Base-by-base conservation (phyloP, 306 rosid species). In the Crotalaria pallida region DNA sequence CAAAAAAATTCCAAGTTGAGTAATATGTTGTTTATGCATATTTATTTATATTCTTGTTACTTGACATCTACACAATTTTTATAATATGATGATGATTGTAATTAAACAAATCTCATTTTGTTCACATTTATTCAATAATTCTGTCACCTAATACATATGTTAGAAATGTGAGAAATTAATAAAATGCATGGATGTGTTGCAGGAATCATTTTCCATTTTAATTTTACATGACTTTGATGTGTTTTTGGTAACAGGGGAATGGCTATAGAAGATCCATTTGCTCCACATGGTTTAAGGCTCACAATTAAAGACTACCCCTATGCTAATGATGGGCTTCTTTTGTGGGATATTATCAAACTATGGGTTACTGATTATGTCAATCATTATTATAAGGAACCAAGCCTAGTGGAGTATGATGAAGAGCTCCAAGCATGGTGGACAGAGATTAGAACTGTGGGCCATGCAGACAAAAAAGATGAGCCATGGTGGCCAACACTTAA, bases 361-460 rank as follows among this genome's bases (percentile, higher is more conserved):
- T 91, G 97, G 97, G 86, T 84, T 16, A 71, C 80, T 12, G 90
- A 88, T 34, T 88, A 84, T 34, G 90, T 91, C n/a, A 80, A 58
- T 29, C 79, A 81, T 75, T 88, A 84, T 26, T 91, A 84, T 72
- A 47, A 85, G 1, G 49, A 78, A 11, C 70, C 84, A 15, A 44
- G 10, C 2, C 10, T 63, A 11, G 83, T 91, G 13, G 62, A 69
- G 56, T 58, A 47, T 7, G 96, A 91, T 12, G 17, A 58, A 24
- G 97, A 91, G 78, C 90, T 91, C 13, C 97, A 91, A 56, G 83
- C 90, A 60, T 91, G 97, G 96, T 88, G 96, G 96, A 86, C 78
- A 33, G 95, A 90, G 50, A 84, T 90, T 34, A 49, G 85, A 76
- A 84, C 83, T 3, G 67, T 60, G 2, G 96, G 96, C 1, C 92